Evolutionary conservation across 179 eudicot genomes (phyloP).

Genomic region (Spinacia oleracea): DNA sequence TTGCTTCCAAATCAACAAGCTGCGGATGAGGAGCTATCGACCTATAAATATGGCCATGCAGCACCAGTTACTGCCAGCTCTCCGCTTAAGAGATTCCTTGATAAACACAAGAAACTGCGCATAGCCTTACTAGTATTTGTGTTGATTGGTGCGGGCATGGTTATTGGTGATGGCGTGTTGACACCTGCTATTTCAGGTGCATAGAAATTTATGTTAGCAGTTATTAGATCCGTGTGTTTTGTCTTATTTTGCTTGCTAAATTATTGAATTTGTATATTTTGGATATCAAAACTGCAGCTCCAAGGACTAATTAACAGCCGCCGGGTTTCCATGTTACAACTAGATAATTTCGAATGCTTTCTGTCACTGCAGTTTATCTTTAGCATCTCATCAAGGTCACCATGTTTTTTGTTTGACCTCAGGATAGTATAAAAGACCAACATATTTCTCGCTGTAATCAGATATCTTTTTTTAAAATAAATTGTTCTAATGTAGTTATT

Average conservation of each 20-base stretch:
- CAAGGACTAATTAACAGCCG: not conserved
- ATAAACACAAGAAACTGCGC: conserved; percentile 70
- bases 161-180: conserved; percentile 92
- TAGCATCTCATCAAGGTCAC: not conserved
- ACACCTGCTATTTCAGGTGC: conserved; percentile 98
- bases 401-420: not conserved
- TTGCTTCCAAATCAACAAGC: conserved; percentile 99
- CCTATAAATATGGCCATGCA: conserved; percentile 69
- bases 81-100: conserved; percentile 74
- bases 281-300: not conserved
- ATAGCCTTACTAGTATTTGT: conserved; percentile 71
- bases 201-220: conserved; percentile 1
- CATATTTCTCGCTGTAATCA: not conserved
- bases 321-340: not conserved
- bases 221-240: not conserved
- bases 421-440: not conserved
- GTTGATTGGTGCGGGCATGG: conserved; percentile 87
- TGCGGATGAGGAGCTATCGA: conserved; percentile 90
- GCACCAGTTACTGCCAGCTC: conserved; percentile 39
- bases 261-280: not conserved
- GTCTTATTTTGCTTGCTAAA: not conserved
- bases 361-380: not conserved
- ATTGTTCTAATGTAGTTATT: no score
- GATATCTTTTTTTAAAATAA: no score
- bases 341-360: not conserved